Conservation (phyloP, 805 yeast genomes). For the Ogataea pignaliae region DNA sequence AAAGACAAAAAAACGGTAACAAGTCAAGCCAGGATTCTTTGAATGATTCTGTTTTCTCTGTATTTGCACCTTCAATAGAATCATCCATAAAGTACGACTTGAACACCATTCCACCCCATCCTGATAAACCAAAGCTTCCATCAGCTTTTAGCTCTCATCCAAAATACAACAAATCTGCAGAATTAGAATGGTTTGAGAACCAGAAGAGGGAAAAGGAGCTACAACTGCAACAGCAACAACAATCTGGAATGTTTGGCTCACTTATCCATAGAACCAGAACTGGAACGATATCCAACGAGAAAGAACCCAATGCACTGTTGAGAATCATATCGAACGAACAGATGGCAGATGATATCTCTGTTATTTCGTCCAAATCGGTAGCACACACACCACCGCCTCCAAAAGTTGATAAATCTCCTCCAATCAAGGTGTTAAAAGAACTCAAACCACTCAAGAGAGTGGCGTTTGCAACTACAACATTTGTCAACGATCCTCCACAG, state of each 20-base stretch:
- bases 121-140: slow-evolving; percentile 41
- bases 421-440: slow-evolving; percentile 22
- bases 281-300: slow-evolving; percentile 10
- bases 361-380: slow-evolving; percentile 6
- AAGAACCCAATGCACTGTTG: slow-evolving; percentile 8
- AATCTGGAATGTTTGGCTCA: slow-evolving; percentile 27
- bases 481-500: slow-evolving; percentile 83
- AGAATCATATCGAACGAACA: slow-evolving; percentile 15
- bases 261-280: slow-evolving; percentile 26
- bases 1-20: slow-evolving; percentile 7
- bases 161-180: slow-evolving; percentile 23
- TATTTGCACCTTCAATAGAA: slow-evolving; percentile 22
- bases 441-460: slow-evolving; percentile 53
- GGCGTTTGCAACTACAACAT: slow-evolving; percentile 69
- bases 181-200: slow-evolving; percentile 18
- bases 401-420: slow-evolving; percentile 24
- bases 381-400: slow-evolving; percentile 28
- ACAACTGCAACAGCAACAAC: slow-evolving; percentile 11
- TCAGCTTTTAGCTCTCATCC: slow-evolving; percentile 39
- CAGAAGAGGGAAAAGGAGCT: slow-evolving; percentile 12
- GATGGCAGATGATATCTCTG: slow-evolving; percentile 7
- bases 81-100: slow-evolving; percentile 31
- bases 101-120: slow-evolving; percentile 49
- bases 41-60: slow-evolving; percentile 7
- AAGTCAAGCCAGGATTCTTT: background rate